Evolutionary conservation across 345 rosid genomes (phyloP), one percentile per base, ranked within the genome.

Genomic region (Corchorus olitorius): DNA sequence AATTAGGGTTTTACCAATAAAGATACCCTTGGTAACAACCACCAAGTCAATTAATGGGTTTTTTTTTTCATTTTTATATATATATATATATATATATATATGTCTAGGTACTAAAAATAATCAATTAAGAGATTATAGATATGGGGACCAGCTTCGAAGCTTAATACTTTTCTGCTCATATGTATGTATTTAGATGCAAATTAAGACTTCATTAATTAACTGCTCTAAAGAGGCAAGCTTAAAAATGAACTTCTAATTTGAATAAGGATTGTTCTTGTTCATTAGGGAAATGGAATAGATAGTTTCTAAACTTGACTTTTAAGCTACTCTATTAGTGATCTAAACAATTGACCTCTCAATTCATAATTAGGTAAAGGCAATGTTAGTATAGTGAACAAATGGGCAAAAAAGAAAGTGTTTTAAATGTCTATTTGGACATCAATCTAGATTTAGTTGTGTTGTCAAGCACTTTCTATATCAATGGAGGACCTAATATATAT

Each of bases 291-390:
- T 60, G 35, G 37, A 60, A 60, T 22, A 19, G 64, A 27, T 60
- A 20, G 50, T 53, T 13, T 53, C 52, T 7, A 53, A 63, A 39
- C 77, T 53, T 64, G n/a, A 64, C 53, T 75, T 75, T 53, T 43
- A 75, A 75, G 37, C 70, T 35, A 63, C 71, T 75, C 50, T 27
- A 52, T 53, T 19, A 12, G 14, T 39, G 13, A 37, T 15, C 5
- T 15, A 19, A 8, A 19, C 41, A 64, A 13, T 75, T 41, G 19
- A 52, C 14, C 27, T 60, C 49, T 41, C 62, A n/a, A 75, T 35
- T 75, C 48, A 34, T 3, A 65, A 49, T 33, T 22, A 48, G 49
- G 46, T 61, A 48, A 61, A 62, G 34, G 16, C 58, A 17, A n/a
- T 6, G 0, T 50, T n/a, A 49, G 14, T 3, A 15, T 3, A 15